These are phyloP conservation scores for Lasiosphaeria miniovina DNA, from an alignment of 495 filamentous ascomycete genomes.

Conservation along the genomic window DNA sequence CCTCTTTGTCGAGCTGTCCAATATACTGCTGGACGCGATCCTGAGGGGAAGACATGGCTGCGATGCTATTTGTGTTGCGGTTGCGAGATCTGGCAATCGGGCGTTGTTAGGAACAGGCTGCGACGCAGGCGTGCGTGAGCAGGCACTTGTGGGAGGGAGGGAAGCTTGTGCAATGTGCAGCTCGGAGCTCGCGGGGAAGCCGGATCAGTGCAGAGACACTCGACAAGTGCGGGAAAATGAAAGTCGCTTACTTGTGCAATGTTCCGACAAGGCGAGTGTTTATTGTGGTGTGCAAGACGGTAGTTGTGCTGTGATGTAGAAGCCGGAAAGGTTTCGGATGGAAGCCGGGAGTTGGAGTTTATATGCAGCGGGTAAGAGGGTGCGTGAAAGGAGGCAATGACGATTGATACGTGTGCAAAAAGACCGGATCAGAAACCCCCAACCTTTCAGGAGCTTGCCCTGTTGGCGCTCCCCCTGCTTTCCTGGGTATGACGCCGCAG, in stretches of 20 bases:
- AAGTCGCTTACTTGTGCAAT: background rate
- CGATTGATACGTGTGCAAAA: slow-evolving; percentile 36
- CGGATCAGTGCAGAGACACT: background rate
- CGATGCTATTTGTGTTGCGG: slow-evolving; percentile 9
- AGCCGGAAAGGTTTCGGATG: slow-evolving; percentile 5
- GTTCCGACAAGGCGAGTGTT: background rate
- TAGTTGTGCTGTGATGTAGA: slow-evolving; percentile 4
- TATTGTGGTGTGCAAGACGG: background rate
- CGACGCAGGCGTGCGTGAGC: background rate
- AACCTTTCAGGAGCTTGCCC: slow-evolving; percentile 27
- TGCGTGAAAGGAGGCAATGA: slow-evolving; percentile 24
- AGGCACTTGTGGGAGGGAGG: background rate
- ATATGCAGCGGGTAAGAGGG: slow-evolving; percentile 8
- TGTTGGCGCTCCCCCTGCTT: slow-evolving; percentile 9
- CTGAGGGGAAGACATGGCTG: slow-evolving; percentile 71
- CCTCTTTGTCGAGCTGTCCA: slow-evolving; percentile 95
- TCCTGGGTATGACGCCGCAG: slow-evolving; percentile 13
- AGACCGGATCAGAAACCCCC: background rate
- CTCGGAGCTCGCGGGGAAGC: slow-evolving; percentile 9
- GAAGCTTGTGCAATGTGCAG: background rate
- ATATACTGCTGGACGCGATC: slow-evolving; percentile 87
- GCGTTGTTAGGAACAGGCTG: slow-evolving; percentile 5
- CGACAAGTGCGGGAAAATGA: background rate
- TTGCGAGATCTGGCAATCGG: slow-evolving; percentile 13
- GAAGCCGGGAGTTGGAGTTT: slow-evolving; percentile 9